Conservation (phyloP, 305 asterid genomes). For the Plantago lanceolata region DNA sequence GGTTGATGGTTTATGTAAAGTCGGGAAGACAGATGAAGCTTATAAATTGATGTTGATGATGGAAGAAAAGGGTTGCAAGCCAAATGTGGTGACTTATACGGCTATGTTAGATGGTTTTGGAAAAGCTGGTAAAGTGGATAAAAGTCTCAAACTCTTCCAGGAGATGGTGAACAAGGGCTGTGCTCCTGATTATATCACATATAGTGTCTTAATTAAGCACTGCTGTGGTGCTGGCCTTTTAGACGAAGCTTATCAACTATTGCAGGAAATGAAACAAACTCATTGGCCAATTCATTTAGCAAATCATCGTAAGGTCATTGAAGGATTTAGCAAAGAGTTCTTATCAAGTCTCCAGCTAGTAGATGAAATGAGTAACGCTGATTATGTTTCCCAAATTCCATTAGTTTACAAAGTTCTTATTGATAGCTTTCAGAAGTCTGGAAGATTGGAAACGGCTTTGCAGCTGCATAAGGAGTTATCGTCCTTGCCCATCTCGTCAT, state of each 20-base stretch:
- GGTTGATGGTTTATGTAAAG: slow-evolving; percentile 90
- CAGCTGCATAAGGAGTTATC: slow-evolving; percentile 60
- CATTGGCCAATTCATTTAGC: slow-evolving; percentile 68
- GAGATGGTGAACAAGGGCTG: slow-evolving; percentile 63
- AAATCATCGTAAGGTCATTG: slow-evolving; percentile 66
- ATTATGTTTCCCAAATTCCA: slow-evolving; percentile 52
- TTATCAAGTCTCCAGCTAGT: slow-evolving; percentile 55
- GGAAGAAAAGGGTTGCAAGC: slow-evolving; percentile 91
- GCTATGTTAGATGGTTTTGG: slow-evolving; percentile 95
- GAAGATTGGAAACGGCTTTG: slow-evolving; percentile 67
- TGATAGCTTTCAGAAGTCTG: slow-evolving; percentile 69
- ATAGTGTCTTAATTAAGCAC: slow-evolving; percentile 65
- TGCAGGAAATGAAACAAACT: slow-evolving; percentile 88
- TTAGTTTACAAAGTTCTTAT: slow-evolving; percentile 58
- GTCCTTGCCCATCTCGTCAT: slow-evolving; percentile 30
- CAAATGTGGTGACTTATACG: slow-evolving; percentile 89
- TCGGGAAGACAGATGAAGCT: slow-evolving; percentile 84
- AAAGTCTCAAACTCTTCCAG: slow-evolving; percentile 54
- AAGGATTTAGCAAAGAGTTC: slow-evolving; percentile 74
- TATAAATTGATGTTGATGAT: slow-evolving; percentile 82
- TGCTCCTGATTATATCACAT: slow-evolving; percentile 80
- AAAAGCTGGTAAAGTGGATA: slow-evolving; percentile 60
- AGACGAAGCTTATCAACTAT: slow-evolving; percentile 76
- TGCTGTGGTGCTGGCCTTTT: slow-evolving; percentile 52
- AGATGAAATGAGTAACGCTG: slow-evolving; percentile 48